Base-by-base conservation (phyloP, 2,329 filamentous ascomycete species). In the Colletotrichum neosansevieriae region DNA sequence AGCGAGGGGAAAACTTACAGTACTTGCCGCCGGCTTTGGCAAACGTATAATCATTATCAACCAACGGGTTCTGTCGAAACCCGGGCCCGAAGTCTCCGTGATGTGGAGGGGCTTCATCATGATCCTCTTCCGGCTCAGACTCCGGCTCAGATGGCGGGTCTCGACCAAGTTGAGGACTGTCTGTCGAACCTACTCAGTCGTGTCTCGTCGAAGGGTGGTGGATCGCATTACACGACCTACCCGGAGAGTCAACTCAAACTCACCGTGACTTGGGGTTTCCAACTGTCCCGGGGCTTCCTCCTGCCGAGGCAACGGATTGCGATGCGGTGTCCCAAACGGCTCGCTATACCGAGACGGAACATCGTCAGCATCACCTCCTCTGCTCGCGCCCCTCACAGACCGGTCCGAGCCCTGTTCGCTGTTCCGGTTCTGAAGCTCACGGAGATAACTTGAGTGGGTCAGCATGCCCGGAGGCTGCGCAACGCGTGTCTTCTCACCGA, bases 11-110 rank as follows among this genome's bases (percentile, higher is more conserved):
- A 15, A 2, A 42, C 75, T 73, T 63, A 77, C 76, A 78, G 47
- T 74, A 77, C 45, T 76, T 69, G 2, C 76, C 74, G 40, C 75
- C 74, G 13, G 75, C 74, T 42, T 74, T 72, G 19, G 74, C 75
- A 65, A 78, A 78, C 6, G 76, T 75, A 7, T 75, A 75, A 62
- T 77, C 75, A 19, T 74, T 75, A 53, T 77, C 76, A 4, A 76
- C 76, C 1, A 78, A 71, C 3, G 76, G 76, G 56, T 78, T 78
- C 60, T 72, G 71, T 49, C 66, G 44, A 5, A 71, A 71, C 17
- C 64, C 64, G 0, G 68, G 65, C 10, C 63, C 67, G 40, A 70
- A 51, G 32, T 69, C 67, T 5, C 44, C 40, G 17, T 59, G 64
- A n/a, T 59, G 45, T 6, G 54, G 21, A 19, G 42, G 59, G 13